phyloP scores from a whole-genome alignment of 2,329 filamentous ascomycete genomes.

The Diplodia sapinea region DNA sequence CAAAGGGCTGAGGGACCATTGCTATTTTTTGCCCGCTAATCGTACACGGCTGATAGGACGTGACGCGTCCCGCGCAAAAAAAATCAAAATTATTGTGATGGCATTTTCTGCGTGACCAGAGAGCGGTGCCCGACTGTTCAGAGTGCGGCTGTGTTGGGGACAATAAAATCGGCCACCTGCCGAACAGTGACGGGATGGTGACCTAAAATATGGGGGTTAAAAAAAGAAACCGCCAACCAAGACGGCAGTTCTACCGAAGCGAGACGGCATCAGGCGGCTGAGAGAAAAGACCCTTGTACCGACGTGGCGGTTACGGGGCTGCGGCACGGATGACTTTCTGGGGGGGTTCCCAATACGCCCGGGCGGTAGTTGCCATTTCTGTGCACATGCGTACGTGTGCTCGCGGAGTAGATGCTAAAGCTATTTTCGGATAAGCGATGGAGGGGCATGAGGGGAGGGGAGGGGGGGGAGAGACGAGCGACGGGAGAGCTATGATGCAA shows the following conservation, averaged over 20 bases:
- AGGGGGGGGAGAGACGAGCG: too few relatives aligned
- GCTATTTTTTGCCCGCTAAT: too few relatives aligned
- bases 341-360: too few relatives aligned
- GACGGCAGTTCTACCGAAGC: constrained; percentile 1
- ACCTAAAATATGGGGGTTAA: too few relatives aligned
- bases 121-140: not conserved
- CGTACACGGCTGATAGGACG: not conserved
- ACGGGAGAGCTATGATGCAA: not conserved
- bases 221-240: not conserved
- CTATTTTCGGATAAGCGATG: not conserved
- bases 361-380: not conserved
- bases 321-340: not conserved
- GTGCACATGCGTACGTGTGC: not conserved
- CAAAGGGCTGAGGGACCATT: not conserved
- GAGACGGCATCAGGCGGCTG: not conserved
- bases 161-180: not conserved
- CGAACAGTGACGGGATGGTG: not conserved
- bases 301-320: not conserved
- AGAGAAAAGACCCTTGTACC: too few relatives aligned
- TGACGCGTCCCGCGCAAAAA: not conserved
- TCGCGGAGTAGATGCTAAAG: not conserved
- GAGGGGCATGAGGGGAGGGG: not conserved
- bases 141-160: not conserved
- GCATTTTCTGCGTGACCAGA: too few relatives aligned
- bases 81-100: too few relatives aligned